Base-by-base conservation (phyloP, 352 stramenopile genomes). In the Globisporangium megalacanthum region DNA sequence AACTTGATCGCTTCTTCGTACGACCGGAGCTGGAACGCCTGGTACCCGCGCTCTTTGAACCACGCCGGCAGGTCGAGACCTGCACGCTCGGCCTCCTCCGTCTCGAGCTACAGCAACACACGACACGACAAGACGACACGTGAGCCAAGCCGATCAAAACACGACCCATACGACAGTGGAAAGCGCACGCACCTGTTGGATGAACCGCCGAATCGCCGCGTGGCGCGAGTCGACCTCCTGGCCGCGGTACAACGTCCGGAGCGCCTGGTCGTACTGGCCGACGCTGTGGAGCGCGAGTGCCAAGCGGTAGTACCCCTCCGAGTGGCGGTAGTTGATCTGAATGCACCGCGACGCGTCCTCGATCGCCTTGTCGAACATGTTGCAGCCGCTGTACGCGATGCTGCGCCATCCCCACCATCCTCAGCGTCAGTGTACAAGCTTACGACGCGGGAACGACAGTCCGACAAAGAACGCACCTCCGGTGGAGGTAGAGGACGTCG, bases 1-100 rank as follows among this genome's bases (percentile, higher is more conserved):
- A 96, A 97, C 25, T 75, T 83, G 60, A 97, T 95, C 29, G 92
- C 92, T 41, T 91, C 68, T 22, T 77, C 73, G 58, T 96, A 97
- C 48, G 94, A 83, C 13, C 88, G 83, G 29, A 77, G 54, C 68
- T 97, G 93, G 71, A 98, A 97, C 36, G 90, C 93, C 10, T 79
- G 73, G 63, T 97, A 97, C 25, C 92, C 92, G 73, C 96, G 76
- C 51, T 77, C 65, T 51, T 85, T 85, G 61, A 80, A 78, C 75
- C 75, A 85, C 17, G 61, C 53, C 0, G 72, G 54, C 5, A 83
- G 49, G 19, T 60, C 49, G 17, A 81, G 60, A 11, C 63, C 63
- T 6, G 75, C 70, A 6, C 65, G 29, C 13, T 69, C 72, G 1
- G 75, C 70, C 44, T 79, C 65, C 52, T 80, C 66, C 33, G 47